A percentile compares a stretch with the other conserved stretches of the same genome.
phyloP scores from a whole-genome alignment of 257 asterid genomes.

The Solanum chaucha region DNA sequence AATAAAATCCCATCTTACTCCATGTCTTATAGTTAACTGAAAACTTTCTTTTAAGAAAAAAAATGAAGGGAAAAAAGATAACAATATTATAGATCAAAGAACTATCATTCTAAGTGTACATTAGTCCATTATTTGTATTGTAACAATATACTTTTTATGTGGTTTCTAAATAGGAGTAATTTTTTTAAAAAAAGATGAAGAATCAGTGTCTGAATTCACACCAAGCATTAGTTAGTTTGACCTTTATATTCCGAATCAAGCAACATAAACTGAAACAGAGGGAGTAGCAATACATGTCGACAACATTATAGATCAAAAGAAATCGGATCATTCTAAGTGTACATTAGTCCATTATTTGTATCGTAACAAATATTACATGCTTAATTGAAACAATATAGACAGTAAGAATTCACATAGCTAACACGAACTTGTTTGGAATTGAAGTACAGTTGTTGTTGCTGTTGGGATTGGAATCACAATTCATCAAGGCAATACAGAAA shows the following conservation, averaged over 20 bases:
- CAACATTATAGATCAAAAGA: neutral
- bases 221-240: neutral
- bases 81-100: neutral
- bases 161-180: neutral
- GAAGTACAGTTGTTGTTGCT: neutral
- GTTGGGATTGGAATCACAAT: neutral
- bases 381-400: neutral
- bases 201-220: neutral
- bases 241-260: neutral
- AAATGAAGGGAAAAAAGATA: neutral
- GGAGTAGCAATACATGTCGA: neutral
- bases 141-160: neutral
- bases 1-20: neutral
- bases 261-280: neutral
- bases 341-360: neutral
- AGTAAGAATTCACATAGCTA: neutral
- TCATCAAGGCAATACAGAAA: neutral
- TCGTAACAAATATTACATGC: neutral
- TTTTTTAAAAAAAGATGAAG: neutral
- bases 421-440: neutral
- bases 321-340: neutral
- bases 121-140: neutral
- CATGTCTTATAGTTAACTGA: neutral
- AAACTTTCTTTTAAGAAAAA: neutral
- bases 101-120: neutral